Conservation (phyloP, 352 stramenopile genomes). For the Pythium inflatum region DNA sequence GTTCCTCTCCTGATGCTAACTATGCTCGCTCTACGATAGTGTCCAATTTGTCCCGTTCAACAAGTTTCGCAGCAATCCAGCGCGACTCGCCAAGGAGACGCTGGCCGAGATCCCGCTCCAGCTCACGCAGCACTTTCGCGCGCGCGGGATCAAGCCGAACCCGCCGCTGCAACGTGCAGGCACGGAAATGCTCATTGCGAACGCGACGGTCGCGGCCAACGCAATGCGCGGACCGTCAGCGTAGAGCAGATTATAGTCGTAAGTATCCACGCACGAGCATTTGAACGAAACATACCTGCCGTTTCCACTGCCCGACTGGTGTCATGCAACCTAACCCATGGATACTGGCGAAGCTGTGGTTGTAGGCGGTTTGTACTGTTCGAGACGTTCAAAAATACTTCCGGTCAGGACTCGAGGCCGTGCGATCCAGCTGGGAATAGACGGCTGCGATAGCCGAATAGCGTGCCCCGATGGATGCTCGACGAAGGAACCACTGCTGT, state of each 20-base stretch:
- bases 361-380: too few species aligned
- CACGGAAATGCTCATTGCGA: constrained; percentile 29
- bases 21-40: constrained; percentile 40
- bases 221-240: too few species aligned
- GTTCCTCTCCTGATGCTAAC: constrained; percentile 11
- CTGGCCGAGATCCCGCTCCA: constrained; percentile 72
- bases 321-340: too few species aligned
- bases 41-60: constrained; percentile 82
- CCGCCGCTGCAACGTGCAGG: constrained; percentile 47
- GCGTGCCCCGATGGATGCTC: too few species aligned
- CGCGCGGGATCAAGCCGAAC: constrained; percentile 60
- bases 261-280: too few species aligned
- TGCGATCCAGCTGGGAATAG: not conserved
- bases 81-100: constrained; percentile 69
- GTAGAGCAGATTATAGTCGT: too few species aligned
- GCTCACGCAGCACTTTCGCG: constrained; percentile 62
- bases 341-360: too few species aligned
- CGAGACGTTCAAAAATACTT: not conserved
- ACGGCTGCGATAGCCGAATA: too few species aligned
- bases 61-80: constrained; percentile 63
- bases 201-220: constrained; percentile 19
- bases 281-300: too few species aligned
- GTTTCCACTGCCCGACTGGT: too few species aligned
- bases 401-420: not conserved
- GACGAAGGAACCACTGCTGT: too few species aligned